Evolutionary conservation across 176 grass and related monocot species (phyloP).

Genomic region (Neostapfia colusana): DNA sequence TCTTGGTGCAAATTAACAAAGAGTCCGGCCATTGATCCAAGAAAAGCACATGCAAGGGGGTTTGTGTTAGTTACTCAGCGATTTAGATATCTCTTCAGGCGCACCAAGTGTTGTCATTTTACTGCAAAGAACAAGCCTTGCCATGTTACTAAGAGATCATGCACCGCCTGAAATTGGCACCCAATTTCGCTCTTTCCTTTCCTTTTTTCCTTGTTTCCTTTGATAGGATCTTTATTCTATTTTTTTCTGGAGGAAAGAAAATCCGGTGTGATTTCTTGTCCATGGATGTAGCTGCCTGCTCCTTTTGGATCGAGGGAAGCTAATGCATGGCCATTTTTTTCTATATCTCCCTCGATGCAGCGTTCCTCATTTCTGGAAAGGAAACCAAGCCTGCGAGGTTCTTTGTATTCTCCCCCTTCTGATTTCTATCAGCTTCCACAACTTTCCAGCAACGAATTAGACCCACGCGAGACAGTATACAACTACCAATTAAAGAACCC

Average conservation of each 20-base stretch:
- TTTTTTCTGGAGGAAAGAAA: not conserved
- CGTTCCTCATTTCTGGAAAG: slow-evolving; percentile 32
- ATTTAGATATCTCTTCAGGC: not conserved
- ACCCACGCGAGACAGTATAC: not conserved
- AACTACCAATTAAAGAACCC: not conserved
- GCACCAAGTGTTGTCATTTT: slow-evolving; percentile 15
- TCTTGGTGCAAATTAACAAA: slow-evolving; percentile 48
- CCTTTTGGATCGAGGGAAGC: not conserved
- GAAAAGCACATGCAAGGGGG: slow-evolving; percentile 37
- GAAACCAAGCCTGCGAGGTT: not conserved
- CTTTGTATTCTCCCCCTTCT: slow-evolving; percentile 20
- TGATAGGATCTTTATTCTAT: not conserved
- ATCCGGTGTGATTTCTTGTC: not conserved
- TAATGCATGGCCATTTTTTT: slow-evolving; percentile 27
- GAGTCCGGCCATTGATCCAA: slow-evolving; percentile 51
- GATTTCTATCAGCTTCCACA: slow-evolving; percentile 18
- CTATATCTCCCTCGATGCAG: not conserved
- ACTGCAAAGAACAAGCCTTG: too few relatives aligned
- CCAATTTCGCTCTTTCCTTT: not conserved
- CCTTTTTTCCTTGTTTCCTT: not conserved
- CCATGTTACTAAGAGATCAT: slow-evolving; percentile 17
- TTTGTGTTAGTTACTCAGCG: slow-evolving; percentile 1
- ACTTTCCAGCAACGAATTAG: slow-evolving; percentile 7
- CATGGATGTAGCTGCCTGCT: not conserved
- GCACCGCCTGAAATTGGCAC: not conserved